Percentiles rank a stretch among this genome's conserved stretches.
Evolutionary conservation across 2,329 filamentous ascomycete species (phyloP).

Genomic region (Penicillium paneum): DNA sequence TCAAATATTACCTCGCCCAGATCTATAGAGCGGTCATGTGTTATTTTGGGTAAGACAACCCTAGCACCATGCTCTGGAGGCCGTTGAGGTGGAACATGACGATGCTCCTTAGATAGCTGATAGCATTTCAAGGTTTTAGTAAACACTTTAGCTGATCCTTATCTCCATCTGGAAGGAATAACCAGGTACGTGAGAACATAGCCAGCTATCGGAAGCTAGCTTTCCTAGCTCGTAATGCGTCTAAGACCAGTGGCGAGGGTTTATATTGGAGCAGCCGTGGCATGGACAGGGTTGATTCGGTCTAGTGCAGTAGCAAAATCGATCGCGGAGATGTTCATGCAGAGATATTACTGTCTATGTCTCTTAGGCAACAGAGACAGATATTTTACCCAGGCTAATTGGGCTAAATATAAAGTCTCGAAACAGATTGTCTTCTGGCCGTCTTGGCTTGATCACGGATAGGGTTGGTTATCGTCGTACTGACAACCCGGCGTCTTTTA

Average conservation of each 20-base stretch:
- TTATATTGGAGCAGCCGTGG: background rate
- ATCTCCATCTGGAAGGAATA: background rate
- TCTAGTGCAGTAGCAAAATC: background rate
- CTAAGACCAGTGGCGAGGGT: background rate
- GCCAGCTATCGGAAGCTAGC: background rate
- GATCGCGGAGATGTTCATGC: background rate
- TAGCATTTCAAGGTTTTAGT: background rate
- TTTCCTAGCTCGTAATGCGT: background rate
- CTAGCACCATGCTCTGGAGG: constrained; percentile 4
- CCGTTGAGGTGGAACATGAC: constrained; percentile 21
- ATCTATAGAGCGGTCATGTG: background rate
- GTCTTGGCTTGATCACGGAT: constrained; percentile 1
- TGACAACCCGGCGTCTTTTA: constrained; percentile 14
- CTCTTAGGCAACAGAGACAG: background rate
- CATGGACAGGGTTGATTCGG: background rate
- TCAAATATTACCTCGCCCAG: background rate
- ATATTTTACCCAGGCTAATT: background rate
- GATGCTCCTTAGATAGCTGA: background rate
- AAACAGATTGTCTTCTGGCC: background rate
- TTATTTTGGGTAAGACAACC: background rate
- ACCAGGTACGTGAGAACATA: background rate
- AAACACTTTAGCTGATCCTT: background rate
- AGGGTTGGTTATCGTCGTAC: constrained; percentile 10
- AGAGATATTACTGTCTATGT: background rate
- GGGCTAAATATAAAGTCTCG: background rate